Conservation (phyloP, 2,329 filamentous ascomycete species). For the Microsporum audouinii region DNA sequence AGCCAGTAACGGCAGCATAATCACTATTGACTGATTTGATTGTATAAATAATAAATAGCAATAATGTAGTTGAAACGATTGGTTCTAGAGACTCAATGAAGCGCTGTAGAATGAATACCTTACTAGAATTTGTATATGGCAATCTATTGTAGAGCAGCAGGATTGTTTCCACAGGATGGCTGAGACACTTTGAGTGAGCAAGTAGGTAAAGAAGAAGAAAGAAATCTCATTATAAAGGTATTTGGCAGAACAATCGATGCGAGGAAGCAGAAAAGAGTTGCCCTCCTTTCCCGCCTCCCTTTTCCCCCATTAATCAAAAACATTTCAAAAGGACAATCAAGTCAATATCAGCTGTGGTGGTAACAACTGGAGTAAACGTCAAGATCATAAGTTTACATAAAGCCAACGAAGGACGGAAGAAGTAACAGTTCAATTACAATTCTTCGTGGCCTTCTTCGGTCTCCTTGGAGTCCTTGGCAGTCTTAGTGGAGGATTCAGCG, state of each 20-base stretch:
- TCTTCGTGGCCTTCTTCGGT: slow-evolving; percentile 25
- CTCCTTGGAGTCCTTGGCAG: slow-evolving; percentile 7
- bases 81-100: neutral
- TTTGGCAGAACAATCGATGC: neutral
- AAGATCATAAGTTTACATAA: slow-evolving; percentile 1
- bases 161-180: neutral
- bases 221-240: slow-evolving; percentile 2
- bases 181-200: neutral
- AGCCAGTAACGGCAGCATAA: neutral
- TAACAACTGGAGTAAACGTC: neutral
- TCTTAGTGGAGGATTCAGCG: slow-evolving; percentile 15
- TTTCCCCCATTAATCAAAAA: neutral
- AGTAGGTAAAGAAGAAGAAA: neutral
- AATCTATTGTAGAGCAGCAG: too few relatives aligned
- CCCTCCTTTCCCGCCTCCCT: neutral
- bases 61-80: neutral
- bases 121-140: too few relatives aligned
- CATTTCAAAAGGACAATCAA: neutral
- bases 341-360: neutral
- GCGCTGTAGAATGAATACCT: too few relatives aligned
- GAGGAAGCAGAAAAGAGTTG: neutral
- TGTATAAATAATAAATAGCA: slow-evolving; percentile 3
- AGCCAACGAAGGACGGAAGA: neutral
- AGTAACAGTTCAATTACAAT: slow-evolving; percentile 21
- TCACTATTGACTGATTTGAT: slow-evolving; percentile 2